These are phyloP conservation scores for Trichoderma simmonsii DNA, from an alignment of 2,329 filamentous ascomycete genomes.

Conservation along the genomic window DNA sequence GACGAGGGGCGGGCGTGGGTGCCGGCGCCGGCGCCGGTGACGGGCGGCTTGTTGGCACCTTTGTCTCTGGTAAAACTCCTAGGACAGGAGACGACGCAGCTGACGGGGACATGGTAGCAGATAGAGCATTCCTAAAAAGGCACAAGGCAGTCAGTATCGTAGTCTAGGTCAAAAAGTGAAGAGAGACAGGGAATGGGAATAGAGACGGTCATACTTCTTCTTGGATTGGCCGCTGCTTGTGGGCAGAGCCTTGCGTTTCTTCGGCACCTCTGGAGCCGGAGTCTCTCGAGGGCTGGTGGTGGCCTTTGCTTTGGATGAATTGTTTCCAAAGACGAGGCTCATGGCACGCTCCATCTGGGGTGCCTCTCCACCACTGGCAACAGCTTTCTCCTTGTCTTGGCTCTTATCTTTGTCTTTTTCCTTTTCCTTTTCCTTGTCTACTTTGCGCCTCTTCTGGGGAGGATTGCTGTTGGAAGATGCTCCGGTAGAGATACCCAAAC, in stretches of 20 bases:
- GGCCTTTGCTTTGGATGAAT: conserved; percentile 52
- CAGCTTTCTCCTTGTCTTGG: conserved; percentile 50
- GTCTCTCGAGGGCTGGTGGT: conserved; percentile 66
- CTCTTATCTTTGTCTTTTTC: conserved; percentile 72
- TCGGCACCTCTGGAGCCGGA: conserved; percentile 64
- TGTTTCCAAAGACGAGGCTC: conserved; percentile 53
- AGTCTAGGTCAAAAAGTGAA: background rate
- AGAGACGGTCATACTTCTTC: conserved; percentile 62
- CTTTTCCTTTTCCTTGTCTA: conserved; percentile 62
- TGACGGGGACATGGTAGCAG: conserved; percentile 61
- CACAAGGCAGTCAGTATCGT: conserved; percentile 20
- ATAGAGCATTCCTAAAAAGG: conserved; percentile 32
- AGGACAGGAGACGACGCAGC: conserved; percentile 74
- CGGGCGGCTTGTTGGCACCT: conserved; percentile 45
- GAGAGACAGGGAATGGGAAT: background rate
- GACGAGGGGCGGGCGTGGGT: conserved; percentile 46
- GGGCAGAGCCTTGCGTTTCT: conserved; percentile 65
- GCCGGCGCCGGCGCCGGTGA: conserved; percentile 59
- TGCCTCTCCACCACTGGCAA: conserved; percentile 38
- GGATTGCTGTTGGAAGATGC: conserved; percentile 51
- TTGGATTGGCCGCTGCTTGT: conserved; percentile 68
- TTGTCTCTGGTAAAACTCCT: conserved; percentile 62
- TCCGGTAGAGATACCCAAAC: conserved; percentile 63
- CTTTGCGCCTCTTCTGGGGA: conserved; percentile 73
- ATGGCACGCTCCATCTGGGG: conserved; percentile 65